A percentile compares a stretch with the other conserved stretches of the same genome.
Evolutionary conservation across 148 eudicot species (phyloP).

Genomic region (Nyssa sinensis): DNA sequence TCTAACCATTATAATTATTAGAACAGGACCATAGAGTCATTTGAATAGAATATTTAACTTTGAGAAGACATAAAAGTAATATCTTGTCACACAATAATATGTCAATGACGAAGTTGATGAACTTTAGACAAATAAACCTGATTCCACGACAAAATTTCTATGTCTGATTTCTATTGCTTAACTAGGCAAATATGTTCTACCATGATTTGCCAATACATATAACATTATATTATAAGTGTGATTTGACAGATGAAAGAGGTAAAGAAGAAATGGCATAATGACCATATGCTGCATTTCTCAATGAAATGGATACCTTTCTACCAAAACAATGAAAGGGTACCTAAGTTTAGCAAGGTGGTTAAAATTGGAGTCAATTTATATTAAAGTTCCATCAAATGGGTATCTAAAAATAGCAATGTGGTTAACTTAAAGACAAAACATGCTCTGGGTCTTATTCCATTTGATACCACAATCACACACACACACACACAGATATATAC

Average conservation of each 20-base stretch:
- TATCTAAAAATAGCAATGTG: background rate
- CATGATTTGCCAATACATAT: background rate
- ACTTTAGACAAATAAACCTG: no score
- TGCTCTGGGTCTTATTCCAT: background rate
- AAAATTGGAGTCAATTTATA: no score
- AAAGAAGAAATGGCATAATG: background rate
- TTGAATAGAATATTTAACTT: no score
- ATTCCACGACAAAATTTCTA: no score
- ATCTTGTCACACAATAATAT: no score
- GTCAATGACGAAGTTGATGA: no score
- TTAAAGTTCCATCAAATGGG: no score
- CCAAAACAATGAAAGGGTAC: background rate
- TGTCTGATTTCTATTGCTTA: no score
- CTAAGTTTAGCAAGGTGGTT: background rate
- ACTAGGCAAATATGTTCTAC: background rate
- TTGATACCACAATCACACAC: background rate
- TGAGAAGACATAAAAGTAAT: no score
- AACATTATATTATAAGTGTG: conserved; percentile 3
- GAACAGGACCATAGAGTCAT: no score
- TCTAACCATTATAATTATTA: no score
- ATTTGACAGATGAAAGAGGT: background rate
- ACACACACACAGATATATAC: no score
- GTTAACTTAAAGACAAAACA: background rate
- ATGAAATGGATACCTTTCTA: background rate
- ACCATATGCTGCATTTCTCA: background rate